A percentile compares a stretch with the other conserved stretches of the same genome.
Conservation (phyloP, 768 basidiomycete genomes). For the Leccinum longicurvipes region DNA sequence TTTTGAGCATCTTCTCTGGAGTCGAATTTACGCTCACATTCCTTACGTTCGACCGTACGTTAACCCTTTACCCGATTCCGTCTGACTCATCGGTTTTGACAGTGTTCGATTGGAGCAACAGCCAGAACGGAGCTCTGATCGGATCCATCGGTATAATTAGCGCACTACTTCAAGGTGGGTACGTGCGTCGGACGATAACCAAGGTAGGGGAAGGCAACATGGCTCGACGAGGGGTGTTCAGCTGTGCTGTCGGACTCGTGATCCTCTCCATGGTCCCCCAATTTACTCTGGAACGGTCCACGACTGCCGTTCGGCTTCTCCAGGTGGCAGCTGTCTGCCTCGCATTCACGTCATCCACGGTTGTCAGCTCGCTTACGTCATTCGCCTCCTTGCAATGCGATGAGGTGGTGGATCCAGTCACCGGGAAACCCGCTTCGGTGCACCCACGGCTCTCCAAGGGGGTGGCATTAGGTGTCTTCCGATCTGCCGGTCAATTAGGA, state of each 20-base stretch:
- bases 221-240: slow-evolving; percentile 75
- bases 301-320: slow-evolving; percentile 49
- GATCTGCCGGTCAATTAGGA: slow-evolving; percentile 92
- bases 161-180: slow-evolving; percentile 89
- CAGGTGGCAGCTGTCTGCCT: slow-evolving; percentile 77
- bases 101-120: slow-evolving; percentile 91
- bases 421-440: slow-evolving; percentile 51
- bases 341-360: slow-evolving; percentile 93
- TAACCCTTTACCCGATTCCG: background rate
- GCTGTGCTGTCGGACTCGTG: slow-evolving; percentile 67
- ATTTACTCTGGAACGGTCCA: slow-evolving; percentile 40
- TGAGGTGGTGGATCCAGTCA: slow-evolving; percentile 56
- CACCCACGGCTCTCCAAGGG: slow-evolving; percentile 79
- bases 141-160: slow-evolving; percentile 88
- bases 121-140: slow-evolving; percentile 82
- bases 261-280: slow-evolving; percentile 71
- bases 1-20: slow-evolving; percentile 89
- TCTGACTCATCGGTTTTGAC: slow-evolving; percentile 3
- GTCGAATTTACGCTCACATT: slow-evolving; percentile 97
- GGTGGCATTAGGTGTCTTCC: slow-evolving; percentile 77
- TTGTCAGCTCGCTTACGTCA: slow-evolving; percentile 90
- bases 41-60: slow-evolving; percentile 83
- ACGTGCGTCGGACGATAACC: slow-evolving; percentile 78
- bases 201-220: slow-evolving; percentile 78
- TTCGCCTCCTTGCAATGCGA: slow-evolving; percentile 90